Percentiles rank a stretch among this genome's conserved stretches.
Conservation (phyloP, 208 protist genomes). For the Wallacemonas sp. region DNA sequence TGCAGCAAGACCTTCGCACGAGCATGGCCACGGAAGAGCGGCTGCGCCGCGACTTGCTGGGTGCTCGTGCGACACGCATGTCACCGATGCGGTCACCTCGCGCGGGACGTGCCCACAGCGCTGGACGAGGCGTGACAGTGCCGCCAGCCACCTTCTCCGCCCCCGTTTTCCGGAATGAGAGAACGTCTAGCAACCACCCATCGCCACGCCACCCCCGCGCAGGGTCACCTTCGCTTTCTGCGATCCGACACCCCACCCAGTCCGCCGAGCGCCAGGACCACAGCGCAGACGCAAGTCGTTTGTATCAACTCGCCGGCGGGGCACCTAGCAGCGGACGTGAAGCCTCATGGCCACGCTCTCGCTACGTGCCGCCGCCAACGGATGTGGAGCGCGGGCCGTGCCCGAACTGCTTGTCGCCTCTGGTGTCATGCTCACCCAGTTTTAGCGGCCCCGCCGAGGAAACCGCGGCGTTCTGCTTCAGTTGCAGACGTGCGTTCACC, state of each 20-base stretch:
- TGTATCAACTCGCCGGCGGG: not conserved
- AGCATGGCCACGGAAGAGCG: constrained; percentile 26
- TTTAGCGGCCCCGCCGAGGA: constrained; percentile 23
- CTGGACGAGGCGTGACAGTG: constrained; percentile 22
- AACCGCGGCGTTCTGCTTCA: constrained; percentile 81
- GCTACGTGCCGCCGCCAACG: constrained; percentile 22
- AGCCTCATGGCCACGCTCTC: constrained; percentile 12
- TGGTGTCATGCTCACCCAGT: constrained; percentile 38
- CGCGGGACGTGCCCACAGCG: constrained; percentile 3
- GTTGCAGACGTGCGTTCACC: constrained; percentile 72
- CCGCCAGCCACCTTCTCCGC: not conserved
- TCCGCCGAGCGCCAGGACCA: constrained; percentile 1
- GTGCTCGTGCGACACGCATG: constrained; percentile 14
- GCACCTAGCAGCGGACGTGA: not conserved
- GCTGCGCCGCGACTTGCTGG: constrained; percentile 17
- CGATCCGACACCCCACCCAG: constrained; percentile 6
- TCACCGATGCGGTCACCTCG: constrained; percentile 18
- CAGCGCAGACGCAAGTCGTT: constrained; percentile 4
- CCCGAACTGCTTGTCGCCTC: constrained; percentile 56
- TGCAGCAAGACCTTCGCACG: constrained; percentile 48
- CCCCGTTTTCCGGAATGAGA: not conserved
- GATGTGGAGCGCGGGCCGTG: constrained; percentile 59
- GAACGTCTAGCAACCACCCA: not conserved
- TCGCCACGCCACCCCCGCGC: not conserved
- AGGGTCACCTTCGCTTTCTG: not conserved